These are phyloP conservation scores for Madurella fahalii DNA, from an alignment of 2,329 filamentous ascomycete genomes.

Conservation along the genomic window DNA sequence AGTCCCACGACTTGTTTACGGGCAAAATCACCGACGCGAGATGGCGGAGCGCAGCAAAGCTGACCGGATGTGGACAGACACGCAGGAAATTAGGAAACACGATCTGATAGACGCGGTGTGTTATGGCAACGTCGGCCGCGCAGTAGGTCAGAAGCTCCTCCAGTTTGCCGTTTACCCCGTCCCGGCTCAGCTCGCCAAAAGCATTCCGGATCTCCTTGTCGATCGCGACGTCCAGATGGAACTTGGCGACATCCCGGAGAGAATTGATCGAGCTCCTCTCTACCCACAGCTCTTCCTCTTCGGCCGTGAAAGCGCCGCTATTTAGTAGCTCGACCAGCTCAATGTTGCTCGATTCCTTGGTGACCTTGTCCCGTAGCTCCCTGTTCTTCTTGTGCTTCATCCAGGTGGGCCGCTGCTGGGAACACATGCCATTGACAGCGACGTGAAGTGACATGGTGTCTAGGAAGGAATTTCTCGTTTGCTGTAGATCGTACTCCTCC, in stretches of 20 bases:
- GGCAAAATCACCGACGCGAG: conserved; percentile 92
- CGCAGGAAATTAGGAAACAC: conserved; percentile 87
- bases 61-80: conserved; percentile 93
- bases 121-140: conserved; percentile 87
- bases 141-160: conserved; percentile 90
- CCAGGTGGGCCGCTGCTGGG: conserved; percentile 91
- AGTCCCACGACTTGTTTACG: conserved; percentile 81
- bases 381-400: conserved; percentile 92
- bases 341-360: conserved; percentile 64
- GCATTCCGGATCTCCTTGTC: conserved; percentile 85
- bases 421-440: conserved; percentile 98
- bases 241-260: conserved; percentile 89
- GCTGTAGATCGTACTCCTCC: conserved; percentile 83
- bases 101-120: conserved; percentile 88
- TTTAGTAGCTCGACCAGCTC: conserved; percentile 70
- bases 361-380: conserved; percentile 76
- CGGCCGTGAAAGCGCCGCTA: conserved; percentile 63
- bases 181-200: conserved; percentile 76
- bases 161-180: conserved; percentile 65
- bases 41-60: conserved; percentile 89
- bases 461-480: conserved; percentile 80
- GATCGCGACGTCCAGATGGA: conserved; percentile 86
- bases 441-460: conserved; percentile 99
- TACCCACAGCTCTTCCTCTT: conserved; percentile 95
- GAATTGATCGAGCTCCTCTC: conserved; percentile 94